Conservation (phyloP, 2,329 filamentous ascomycete species). For the Nemania abortiva region DNA sequence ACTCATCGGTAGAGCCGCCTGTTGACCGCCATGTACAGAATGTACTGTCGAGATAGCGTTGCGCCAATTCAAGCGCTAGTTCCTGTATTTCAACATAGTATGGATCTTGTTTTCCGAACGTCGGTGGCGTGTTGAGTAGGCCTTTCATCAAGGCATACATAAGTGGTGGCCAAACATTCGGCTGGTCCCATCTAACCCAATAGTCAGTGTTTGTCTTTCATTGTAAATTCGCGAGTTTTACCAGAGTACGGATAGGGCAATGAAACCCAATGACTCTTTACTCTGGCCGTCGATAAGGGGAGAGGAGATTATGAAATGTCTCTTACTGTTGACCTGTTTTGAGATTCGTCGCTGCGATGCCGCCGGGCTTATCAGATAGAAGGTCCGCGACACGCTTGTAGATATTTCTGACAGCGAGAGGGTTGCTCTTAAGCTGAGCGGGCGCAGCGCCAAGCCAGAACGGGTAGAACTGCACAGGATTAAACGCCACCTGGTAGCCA, state of each 20-base stretch:
- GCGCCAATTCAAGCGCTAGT: constrained; percentile 69
- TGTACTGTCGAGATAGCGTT: constrained; percentile 74
- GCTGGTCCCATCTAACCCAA: constrained; percentile 69
- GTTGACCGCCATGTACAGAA: constrained; percentile 79
- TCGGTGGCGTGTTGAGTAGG: constrained; percentile 69
- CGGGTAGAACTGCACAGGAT: constrained; percentile 72
- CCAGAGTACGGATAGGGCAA: neutral
- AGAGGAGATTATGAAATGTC: neutral
- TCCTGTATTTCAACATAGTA: constrained; percentile 66
- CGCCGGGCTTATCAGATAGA: constrained; percentile 65
- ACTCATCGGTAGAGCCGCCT: constrained; percentile 68
- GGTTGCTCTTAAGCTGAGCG: constrained; percentile 66
- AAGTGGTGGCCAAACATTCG: constrained; percentile 77
- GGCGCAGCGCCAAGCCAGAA: constrained; percentile 78
- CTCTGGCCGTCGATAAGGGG: neutral
- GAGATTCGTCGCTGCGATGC: constrained; percentile 72
- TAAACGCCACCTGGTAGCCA: constrained; percentile 69
- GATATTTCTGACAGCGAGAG: constrained; percentile 66
- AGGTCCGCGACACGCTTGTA: constrained; percentile 66
- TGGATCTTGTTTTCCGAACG: constrained; percentile 65
- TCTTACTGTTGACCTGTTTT: constrained; percentile 62
- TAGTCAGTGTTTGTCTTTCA: constrained; percentile 16
- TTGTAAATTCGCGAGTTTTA: neutral
- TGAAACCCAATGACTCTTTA: neutral
- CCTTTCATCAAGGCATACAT: constrained; percentile 74